Percentiles rank a stretch among this genome's conserved stretches.
phyloP scores from a whole-genome alignment of 2,329 filamentous ascomycete species.

The Pyrenophora graminea region DNA sequence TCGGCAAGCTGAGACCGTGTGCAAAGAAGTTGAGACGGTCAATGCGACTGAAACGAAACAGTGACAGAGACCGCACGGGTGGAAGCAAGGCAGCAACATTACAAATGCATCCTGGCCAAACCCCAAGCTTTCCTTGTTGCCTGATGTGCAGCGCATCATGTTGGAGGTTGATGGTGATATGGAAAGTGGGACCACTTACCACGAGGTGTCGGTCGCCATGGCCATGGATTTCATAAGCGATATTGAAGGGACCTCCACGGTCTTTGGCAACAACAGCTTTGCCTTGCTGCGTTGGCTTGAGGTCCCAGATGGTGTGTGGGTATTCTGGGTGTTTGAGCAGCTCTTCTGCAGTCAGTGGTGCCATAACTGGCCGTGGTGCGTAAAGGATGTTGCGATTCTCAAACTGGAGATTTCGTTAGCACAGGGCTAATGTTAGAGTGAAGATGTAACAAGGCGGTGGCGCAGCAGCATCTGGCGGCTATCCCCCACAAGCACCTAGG shows the following conservation, averaged over 20 bases:
- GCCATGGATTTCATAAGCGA: slow-evolving; percentile 82
- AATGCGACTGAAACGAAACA: slow-evolving; percentile 47
- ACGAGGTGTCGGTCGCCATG: slow-evolving; percentile 71
- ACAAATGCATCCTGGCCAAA: slow-evolving; percentile 22
- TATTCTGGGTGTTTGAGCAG: slow-evolving; percentile 69
- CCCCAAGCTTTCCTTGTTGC: slow-evolving; percentile 1
- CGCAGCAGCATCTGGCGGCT: slow-evolving; percentile 16
- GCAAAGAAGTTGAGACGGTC: slow-evolving; percentile 37
- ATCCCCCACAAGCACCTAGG: not conserved
- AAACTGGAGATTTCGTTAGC: slow-evolving; percentile 1
- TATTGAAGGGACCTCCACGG: slow-evolving; percentile 74
- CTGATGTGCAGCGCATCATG: slow-evolving; percentile 23
- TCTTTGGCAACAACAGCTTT: slow-evolving; percentile 66
- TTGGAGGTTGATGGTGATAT: slow-evolving; percentile 14
- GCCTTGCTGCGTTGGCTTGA: slow-evolving; percentile 68
- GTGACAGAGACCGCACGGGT: slow-evolving; percentile 15
- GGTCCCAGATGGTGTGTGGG: slow-evolving; percentile 67
- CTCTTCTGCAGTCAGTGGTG: slow-evolving; percentile 58
- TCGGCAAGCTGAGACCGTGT: slow-evolving; percentile 35
- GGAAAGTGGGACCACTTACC: slow-evolving; percentile 57
- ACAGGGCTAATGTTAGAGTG: slow-evolving; percentile 10
- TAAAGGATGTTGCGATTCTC: not conserved
- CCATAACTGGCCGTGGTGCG: slow-evolving; percentile 12
- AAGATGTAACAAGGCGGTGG: slow-evolving; percentile 17
- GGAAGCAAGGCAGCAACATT: slow-evolving; percentile 14